Evolutionary conservation across 306 rosid species (phyloP), one percentile per base, ranked within the genome.

Genomic region (Astragalus glycyphyllos): DNA sequence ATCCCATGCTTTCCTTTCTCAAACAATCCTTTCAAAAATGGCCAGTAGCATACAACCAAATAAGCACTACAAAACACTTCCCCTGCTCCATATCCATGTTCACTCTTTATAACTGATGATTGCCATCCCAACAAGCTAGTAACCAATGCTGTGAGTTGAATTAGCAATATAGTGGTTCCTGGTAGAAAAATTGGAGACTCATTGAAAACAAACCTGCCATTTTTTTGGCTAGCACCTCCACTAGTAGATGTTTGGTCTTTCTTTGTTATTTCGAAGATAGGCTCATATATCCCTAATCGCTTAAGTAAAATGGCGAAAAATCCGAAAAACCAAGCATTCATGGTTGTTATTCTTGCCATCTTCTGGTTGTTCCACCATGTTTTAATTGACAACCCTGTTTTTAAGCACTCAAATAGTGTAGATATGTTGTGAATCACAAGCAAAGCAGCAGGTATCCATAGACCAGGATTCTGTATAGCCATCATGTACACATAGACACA

Each of bases 301-400:
- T 89, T 79, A 1, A 75, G 29, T 0, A 85, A 1, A 38, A 79
- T 41, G 23, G 67, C 26, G 5, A 89, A 8, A 17, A 86, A 20
- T 48, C 89, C 88, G 3, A 82, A 50, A 7, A 89, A 54, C 87
- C 86, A 85, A 2, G 87, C 32, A 56, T 32, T 81, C 77, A 32
- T 60, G 59, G 83, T 1, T 13, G 3, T 80, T 58, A 92, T 77
- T 68, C 80, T 85, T 42, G 31, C 47, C 92, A 84, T 90, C 61
- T 65, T 57, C 5, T 77, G 85, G 73, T 71, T 85, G 47, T 89
- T 92, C 96, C 92, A 88, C 92, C 98, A 92, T n/a, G 81, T 73
- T 68, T 73, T 72, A 13, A 85, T 9, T 13, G 96, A 89, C 32
- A 76, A 74, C 11, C 86, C 81, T 0, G 72, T 50, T 64, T 38